These are phyloP conservation scores for Neurospora tetraspora DNA, from an alignment of 495 filamentous ascomycete genomes.

Conservation along the genomic window DNA sequence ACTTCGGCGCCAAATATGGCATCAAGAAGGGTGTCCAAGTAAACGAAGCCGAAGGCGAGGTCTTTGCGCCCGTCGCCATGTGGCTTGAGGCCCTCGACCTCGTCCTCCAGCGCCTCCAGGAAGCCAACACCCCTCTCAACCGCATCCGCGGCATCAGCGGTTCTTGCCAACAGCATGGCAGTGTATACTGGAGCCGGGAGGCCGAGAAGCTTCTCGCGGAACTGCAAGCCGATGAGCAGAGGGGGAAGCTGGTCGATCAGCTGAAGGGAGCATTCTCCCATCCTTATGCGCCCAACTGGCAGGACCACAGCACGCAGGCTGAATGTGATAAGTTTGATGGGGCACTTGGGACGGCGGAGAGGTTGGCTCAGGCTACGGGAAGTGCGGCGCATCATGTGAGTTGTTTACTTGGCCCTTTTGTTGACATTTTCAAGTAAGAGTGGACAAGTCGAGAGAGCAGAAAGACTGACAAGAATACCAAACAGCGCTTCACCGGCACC, in stretches of 20 bases:
- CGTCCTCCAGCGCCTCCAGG: conserved; percentile 61
- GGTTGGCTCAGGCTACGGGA: conserved; percentile 69
- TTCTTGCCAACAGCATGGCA: conserved; percentile 94
- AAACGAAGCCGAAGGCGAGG: conserved; percentile 71
- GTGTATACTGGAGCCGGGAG: conserved; percentile 74
- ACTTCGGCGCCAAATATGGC: conserved; percentile 67
- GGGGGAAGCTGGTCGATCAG: conserved; percentile 49
- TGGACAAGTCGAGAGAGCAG: not conserved
- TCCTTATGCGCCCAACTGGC: conserved; percentile 91
- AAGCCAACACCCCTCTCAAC: conserved; percentile 65
- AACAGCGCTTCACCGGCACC: conserved; percentile 89
- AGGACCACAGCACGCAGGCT: conserved; percentile 84
- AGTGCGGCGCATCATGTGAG: conserved; percentile 90
- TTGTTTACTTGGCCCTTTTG: not conserved
- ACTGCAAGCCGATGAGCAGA: conserved; percentile 46
- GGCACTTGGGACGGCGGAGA: conserved; percentile 50
- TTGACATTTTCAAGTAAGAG: not conserved
- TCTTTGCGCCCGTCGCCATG: conserved; percentile 86
- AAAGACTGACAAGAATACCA: conserved; percentile 14
- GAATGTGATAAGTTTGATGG: conserved; percentile 85
- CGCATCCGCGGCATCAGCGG: conserved; percentile 76
- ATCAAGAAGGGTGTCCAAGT: conserved; percentile 80
- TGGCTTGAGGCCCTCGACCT: conserved; percentile 90
- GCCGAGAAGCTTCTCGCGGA: conserved; percentile 55
- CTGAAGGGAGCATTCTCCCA: conserved; percentile 68